Evolutionary conservation across 2,329 filamentous ascomycete species (phyloP).

Genomic region (Stagonosporopsis chrysanthemi): DNA sequence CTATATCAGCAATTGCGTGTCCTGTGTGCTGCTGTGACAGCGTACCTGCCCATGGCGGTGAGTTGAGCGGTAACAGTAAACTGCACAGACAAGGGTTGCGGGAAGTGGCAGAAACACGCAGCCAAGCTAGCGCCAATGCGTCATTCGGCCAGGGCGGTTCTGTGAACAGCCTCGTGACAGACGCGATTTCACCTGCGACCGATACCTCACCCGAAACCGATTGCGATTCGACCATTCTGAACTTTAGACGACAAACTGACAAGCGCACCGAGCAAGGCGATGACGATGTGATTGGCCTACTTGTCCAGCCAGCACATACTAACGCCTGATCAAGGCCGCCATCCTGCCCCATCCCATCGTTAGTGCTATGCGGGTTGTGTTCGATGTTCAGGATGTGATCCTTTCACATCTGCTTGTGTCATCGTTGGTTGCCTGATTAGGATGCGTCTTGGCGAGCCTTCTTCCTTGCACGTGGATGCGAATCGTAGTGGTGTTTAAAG

Average conservation of each 20-base stretch:
- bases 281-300: not conserved
- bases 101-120: conserved; percentile 10
- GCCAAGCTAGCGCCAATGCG: conserved; percentile 9
- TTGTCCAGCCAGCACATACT: not conserved
- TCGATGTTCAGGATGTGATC: not conserved
- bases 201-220: not conserved
- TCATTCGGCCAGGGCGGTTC: not conserved
- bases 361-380: not conserved
- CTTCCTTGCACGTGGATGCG: not conserved
- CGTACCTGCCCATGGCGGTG: conserved; percentile 21
- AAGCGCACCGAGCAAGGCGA: not conserved
- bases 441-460: not conserved
- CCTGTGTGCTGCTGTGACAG: conserved; percentile 4
- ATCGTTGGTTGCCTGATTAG: conserved; percentile 7
- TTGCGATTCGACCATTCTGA: not conserved
- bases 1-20: conserved; percentile 10
- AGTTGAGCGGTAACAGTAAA: conserved; percentile 19
- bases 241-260: not conserved
- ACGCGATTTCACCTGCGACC: not conserved
- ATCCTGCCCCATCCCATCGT: not conserved
- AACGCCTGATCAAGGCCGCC: not conserved
- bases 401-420: not conserved
- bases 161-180: not conserved
- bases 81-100: conserved; percentile 11
- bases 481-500: not conserved